Evolutionary conservation across 768 basidiomycete species (phyloP), one percentile per base, ranked within the genome.

Genomic region (Lactarius tabidus): DNA sequence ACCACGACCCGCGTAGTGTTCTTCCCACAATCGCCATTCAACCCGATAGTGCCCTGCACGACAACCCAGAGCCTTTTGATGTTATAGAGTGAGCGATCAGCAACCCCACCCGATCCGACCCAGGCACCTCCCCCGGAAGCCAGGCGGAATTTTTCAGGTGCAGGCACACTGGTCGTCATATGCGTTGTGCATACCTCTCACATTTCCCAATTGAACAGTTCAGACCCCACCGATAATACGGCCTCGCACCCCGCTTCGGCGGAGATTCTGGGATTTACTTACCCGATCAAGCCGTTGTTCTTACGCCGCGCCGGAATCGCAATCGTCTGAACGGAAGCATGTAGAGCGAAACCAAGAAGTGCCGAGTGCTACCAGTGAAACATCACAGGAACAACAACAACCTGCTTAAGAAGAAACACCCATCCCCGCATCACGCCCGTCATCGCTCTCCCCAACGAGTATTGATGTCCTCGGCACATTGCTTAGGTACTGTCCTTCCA

Each of bases 381-480:
- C 33, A 9, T 23, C 58, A 4, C 54, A 36, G 26, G 58, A 33
- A 33, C 33, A 33, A 33, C n/a, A 54, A 7, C 58, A 52, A 6
- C 57, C 51, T 12, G 56, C 5, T 39, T 60, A 57, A 17, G 68
- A 39, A 57, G 66, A 59, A 20, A 60, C 35, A 3, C 43, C 63
- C n/a, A 55, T 67, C 26, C 39, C 65, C 38, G 54, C 65, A 39
- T 51, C 69, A 33, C 70, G 43, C 57, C 69, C n/a, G 38, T 43
- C 43, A 67, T 70, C 70, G 77, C 86, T 64, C 41, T 90, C 89
- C 0, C 85, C 86, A 0, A 88, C 85, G 38, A 91, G 90, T 72
- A 89, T 92, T 54, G 90, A 92, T 70, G 89, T 93, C 12, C 77
- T 93, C 33, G 91, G 90, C 28, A 91, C 90, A n/a, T 74, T 93